Evolutionary conservation across 73 alveolate species (phyloP), one percentile per base, ranked within the genome.

Genomic region (Blepharisma japonicum): DNA sequence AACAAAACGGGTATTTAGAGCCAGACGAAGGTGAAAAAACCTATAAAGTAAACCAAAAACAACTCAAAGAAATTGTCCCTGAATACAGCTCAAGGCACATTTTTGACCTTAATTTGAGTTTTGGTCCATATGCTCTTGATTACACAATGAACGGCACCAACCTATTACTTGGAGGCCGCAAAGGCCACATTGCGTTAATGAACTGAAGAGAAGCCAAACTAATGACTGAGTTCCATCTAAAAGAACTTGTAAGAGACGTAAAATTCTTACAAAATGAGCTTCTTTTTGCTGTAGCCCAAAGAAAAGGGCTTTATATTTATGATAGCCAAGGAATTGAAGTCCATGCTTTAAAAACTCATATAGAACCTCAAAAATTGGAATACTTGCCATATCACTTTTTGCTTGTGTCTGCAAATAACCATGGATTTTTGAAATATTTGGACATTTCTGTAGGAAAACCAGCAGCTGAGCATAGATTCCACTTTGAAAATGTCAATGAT

Each of bases 281-380:
- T 46, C 83, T 94, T 94, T 87, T 92, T 70, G 97, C 99, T 27
- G 98, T 92, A 5, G 99, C 98, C 6, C 94, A 96, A 83, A 92
- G 92, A 84, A 94, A 92, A 61, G 67, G 84, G 78, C 81, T 86
- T 38, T 93, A 81, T 79, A 93, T 96, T 27, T 96, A 96, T 82
- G 99, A 96, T 89, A 80, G 89, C 50, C 86, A 92, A 71, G 99
- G 99, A 48, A 89, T 89, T 45, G 99, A 96, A 81, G 85, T 96
- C 25, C 99, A 96, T 83, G 71, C 89, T 47, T 71, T 96, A 61
- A 85, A 87, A 56, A 94, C 84, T 50, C 93, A 86, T 83, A 74
- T 92, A 21, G 94, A 91, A 68, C 98, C 97, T 25, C 87, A 85
- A 14, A 18, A 85, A 9, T 81, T 96, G 66, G 98, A 96, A 70